Evolutionary conservation across 176 grass and related monocot genomes (phyloP), one percentile per base, ranked within the genome.

Genomic region (Oryza punctata): DNA sequence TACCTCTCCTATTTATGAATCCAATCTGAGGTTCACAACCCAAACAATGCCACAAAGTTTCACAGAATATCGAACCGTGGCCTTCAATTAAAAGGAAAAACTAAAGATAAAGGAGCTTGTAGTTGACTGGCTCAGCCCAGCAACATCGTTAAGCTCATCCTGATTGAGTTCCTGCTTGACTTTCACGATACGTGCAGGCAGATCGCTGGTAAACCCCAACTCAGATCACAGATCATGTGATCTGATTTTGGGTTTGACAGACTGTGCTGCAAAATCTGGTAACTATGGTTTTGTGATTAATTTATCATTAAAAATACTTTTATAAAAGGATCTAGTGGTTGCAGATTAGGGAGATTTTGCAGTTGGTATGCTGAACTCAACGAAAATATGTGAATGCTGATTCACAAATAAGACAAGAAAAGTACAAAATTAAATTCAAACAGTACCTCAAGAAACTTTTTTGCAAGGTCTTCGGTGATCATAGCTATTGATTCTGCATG

Each of bases 401-500:
- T 61, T n/a, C 6, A 1, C 21, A 10, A 46, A 30, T 76, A 26
- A 75, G 10, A 66, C 67, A 30, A 52, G 1, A 43, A 43, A 15
- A 46, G 13, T 77, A 11, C 18, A 80, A 25, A 33, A 89, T 19
- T 69, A 82, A 81, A 49, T 44, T 69, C 61, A 46, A 78, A 15
- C n/a, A 49, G 43, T 70, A 97, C 96, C 92, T 77, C 54, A 74
- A 29, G 24, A 88, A 98, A 98, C 47, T 86, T 85, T 81, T 85
- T 60, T 25, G 46, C 85, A 70, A 95, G 85, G 16, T 92, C 72
- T 44, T 98, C 19, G 24, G 93, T 93, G n/a, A 95, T 88, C 65
- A 85, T 50, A 79, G 89, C 81, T 82, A 98, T 52, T 37, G 96
- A 95, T 78, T 98, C 93, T 77, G 93, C 96, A 82, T 82, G 73